A percentile compares a stretch with the other conserved stretches of the same genome.
phyloP scores from a whole-genome alignment of 2,329 filamentous ascomycete genomes.

The Talaromyces sp. region DNA sequence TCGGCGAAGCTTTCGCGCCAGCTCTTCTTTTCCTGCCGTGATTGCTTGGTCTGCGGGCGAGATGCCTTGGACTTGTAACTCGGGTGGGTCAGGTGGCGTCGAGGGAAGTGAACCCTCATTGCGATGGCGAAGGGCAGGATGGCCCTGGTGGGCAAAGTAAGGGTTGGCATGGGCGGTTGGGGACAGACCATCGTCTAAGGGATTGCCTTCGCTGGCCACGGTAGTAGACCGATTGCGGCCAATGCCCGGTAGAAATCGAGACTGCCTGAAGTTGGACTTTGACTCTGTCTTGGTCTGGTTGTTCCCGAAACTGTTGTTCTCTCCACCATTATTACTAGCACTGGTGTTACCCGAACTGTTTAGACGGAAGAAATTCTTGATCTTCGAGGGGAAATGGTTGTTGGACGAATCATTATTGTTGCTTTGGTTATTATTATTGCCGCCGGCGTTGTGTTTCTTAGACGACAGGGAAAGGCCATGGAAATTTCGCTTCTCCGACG shows the following conservation, averaged over 20 bases:
- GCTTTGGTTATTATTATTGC: slow-evolving; percentile 21
- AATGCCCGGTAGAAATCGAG: slow-evolving; percentile 81
- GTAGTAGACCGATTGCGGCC: slow-evolving; percentile 84
- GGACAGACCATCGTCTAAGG: slow-evolving; percentile 79
- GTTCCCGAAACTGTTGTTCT: slow-evolving; percentile 29
- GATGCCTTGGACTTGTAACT: slow-evolving; percentile 65
- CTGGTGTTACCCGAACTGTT: slow-evolving; percentile 47
- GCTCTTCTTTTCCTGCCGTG: slow-evolving; percentile 81
- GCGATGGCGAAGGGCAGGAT: slow-evolving; percentile 86
- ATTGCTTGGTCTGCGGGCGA: slow-evolving; percentile 62
- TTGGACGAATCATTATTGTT: slow-evolving; percentile 19
- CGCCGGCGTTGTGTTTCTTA: slow-evolving; percentile 31
- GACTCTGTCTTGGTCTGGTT: slow-evolving; percentile 51
- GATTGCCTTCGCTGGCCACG: slow-evolving; percentile 86
- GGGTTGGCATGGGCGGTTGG: slow-evolving; percentile 93
- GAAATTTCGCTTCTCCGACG: slow-evolving; percentile 42
- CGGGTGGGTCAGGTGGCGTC: slow-evolving; percentile 85
- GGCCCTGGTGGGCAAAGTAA: slow-evolving; percentile 95
- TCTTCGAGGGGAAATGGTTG: slow-evolving; percentile 54
- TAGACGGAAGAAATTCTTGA: slow-evolving; percentile 66
- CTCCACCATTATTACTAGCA: slow-evolving; percentile 25
- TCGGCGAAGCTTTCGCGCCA: slow-evolving; percentile 84
- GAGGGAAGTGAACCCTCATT: slow-evolving; percentile 90
- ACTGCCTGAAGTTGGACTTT: slow-evolving; percentile 71
- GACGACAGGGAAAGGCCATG: slow-evolving; percentile 39